Conservation (phyloP, 148 eudicot species). For the Silene conica region DNA sequence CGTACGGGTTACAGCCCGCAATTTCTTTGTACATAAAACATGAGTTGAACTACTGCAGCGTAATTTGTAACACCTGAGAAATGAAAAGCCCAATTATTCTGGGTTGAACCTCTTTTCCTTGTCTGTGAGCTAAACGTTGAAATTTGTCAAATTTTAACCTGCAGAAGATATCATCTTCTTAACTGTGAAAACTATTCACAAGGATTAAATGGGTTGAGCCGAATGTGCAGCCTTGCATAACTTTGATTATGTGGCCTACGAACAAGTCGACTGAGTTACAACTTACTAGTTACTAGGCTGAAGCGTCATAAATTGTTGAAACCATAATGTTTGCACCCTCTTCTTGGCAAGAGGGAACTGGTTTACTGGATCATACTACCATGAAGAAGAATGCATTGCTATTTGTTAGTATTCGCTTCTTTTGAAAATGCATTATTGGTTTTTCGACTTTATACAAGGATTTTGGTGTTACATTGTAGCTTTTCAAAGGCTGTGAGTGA, state of each 20-base stretch:
- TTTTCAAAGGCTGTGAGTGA: too few species aligned
- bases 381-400: not conserved
- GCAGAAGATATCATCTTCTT: not conserved
- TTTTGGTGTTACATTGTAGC: too few species aligned
- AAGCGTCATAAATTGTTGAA: not conserved
- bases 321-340: not conserved
- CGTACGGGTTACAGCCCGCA: not conserved
- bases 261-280: not conserved
- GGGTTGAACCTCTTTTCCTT: not conserved
- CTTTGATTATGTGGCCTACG: too few species aligned
- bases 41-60: not conserved
- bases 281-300: not conserved
- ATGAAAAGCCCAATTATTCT: not conserved
- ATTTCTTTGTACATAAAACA: constrained; percentile 23
- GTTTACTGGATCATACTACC: not conserved
- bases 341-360: too few species aligned
- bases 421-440: not conserved
- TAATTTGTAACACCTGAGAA: constrained; percentile 1
- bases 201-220: not conserved
- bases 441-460: not conserved
- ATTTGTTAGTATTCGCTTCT: not conserved
- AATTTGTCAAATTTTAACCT: not conserved
- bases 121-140: not conserved
- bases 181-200: not conserved
- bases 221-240: too few species aligned